Conservation (phyloP, 495 filamentous ascomycete species). For the Podospora conica region DNA sequence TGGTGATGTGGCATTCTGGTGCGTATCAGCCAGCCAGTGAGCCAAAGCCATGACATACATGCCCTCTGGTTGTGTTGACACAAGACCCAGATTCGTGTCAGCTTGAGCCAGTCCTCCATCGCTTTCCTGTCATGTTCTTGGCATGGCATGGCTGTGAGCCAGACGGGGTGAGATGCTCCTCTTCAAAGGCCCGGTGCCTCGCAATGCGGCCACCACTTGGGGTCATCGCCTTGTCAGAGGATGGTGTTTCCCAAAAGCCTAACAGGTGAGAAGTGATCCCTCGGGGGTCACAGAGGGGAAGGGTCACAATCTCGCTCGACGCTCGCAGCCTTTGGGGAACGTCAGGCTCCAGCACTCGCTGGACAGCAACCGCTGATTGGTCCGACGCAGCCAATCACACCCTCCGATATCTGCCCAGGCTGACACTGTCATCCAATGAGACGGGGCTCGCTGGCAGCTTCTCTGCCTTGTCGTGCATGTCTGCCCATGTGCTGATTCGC, state of each 20-base stretch:
- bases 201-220: neutral
- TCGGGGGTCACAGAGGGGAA: neutral
- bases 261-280: neutral
- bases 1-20: neutral
- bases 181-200: neutral
- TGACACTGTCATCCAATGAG: conserved; percentile 23
- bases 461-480: conserved; percentile 23
- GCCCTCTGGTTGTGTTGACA: neutral
- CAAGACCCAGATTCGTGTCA: too few relatives aligned
- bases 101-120: too few relatives aligned
- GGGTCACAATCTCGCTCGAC: neutral
- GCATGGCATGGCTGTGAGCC: too few relatives aligned
- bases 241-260: neutral
- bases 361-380: conserved; percentile 5
- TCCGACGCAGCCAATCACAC: conserved; percentile 21
- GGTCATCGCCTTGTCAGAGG: neutral
- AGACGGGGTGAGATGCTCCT: too few relatives aligned
- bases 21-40: too few relatives aligned
- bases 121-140: too few relatives aligned
- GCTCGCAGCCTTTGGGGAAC: neutral
- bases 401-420: conserved; percentile 28
- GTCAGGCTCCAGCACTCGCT: neutral
- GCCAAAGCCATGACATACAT: neutral
- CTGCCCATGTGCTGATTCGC: conserved; percentile 17
- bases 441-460: conserved; percentile 12